phyloP scores from a whole-genome alignment of 2,329 filamentous ascomycete genomes.

The Aspergillus costaricaensis region DNA sequence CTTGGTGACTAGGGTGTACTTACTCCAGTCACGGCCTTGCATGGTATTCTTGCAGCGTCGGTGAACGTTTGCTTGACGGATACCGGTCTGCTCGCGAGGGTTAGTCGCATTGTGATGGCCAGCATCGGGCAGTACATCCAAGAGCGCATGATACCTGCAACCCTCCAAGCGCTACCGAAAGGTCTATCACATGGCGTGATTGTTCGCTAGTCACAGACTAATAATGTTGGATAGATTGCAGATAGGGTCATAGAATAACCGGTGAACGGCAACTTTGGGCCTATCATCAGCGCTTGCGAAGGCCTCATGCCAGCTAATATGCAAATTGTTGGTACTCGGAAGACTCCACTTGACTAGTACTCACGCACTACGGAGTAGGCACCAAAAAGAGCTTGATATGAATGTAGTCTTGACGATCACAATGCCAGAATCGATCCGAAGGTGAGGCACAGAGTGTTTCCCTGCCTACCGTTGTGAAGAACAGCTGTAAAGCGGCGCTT shows the following conservation, averaged over 20 bases:
- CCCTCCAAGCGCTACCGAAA: not conserved
- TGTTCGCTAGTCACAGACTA: not conserved
- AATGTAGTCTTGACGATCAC: not conserved
- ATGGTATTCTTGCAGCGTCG: too few relatives aligned
- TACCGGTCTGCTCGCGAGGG: not conserved
- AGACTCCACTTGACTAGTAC: not conserved
- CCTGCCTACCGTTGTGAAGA: not conserved
- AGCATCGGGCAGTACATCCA: not conserved
- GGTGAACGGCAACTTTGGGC: not conserved
- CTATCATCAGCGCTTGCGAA: not conserved
- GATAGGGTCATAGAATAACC: not conserved
- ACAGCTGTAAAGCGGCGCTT: not conserved
- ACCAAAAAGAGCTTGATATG: not conserved
- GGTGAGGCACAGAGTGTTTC: not conserved
- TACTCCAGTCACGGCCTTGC: too few relatives aligned
- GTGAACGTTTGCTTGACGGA: not conserved
- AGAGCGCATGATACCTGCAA: not conserved
- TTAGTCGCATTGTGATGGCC: not conserved
- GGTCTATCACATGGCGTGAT: not conserved
- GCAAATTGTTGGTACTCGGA: not conserved
- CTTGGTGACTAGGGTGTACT: not conserved
- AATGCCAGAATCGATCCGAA: not conserved
- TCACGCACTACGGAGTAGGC: not conserved
- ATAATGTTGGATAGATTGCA: not conserved
- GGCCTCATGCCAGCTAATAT: not conserved